phyloP scores from a whole-genome alignment of 2,329 filamentous ascomycete genomes.

The Blumeria graminis region DNA sequence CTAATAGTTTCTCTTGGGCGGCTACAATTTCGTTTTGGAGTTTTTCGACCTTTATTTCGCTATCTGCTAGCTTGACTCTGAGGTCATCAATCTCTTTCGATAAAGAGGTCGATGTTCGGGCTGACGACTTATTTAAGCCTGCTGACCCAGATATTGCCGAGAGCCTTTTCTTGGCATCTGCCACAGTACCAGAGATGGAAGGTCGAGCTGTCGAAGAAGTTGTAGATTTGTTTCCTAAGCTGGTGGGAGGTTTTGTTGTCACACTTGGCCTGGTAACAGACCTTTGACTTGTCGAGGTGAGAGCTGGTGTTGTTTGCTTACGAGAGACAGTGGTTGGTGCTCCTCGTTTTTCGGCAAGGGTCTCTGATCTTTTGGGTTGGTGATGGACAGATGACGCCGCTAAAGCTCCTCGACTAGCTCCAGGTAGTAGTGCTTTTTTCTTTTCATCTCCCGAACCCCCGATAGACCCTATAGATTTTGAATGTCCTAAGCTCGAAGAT shows the following conservation, averaged over 20 bases:
- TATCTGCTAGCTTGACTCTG: conserved; percentile 32
- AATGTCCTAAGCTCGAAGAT: conserved; percentile 11
- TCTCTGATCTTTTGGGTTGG: conserved; percentile 10
- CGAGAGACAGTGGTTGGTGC: conserved; percentile 9
- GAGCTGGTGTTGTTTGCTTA: conserved; percentile 10
- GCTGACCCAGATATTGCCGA: conserved; percentile 23
- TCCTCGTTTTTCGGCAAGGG: conserved; percentile 12
- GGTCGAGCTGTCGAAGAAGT: conserved; percentile 17
- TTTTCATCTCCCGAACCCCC: conserved; percentile 15
- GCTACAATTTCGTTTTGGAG: conserved; percentile 31
- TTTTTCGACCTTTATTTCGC: conserved; percentile 30
- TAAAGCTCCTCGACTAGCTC: conserved; percentile 12
- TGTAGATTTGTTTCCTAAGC: conserved; percentile 12
- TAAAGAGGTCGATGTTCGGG: conserved; percentile 17
- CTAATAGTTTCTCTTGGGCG: conserved; percentile 29
- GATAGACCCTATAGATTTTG: conserved; percentile 10
- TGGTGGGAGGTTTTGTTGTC: neutral
- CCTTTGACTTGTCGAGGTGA: conserved; percentile 15
- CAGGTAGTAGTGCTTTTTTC: conserved; percentile 10
- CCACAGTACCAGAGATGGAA: conserved; percentile 16
- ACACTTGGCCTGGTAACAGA: conserved; percentile 14
- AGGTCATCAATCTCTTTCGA: conserved; percentile 34
- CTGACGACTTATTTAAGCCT: conserved; percentile 17
- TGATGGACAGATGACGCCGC: conserved; percentile 10
- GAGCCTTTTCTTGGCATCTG: conserved; percentile 31